These are phyloP conservation scores for Dothiorella sarmentorum DNA, from an alignment of 2,329 filamentous ascomycete genomes.

Conservation along the genomic window DNA sequence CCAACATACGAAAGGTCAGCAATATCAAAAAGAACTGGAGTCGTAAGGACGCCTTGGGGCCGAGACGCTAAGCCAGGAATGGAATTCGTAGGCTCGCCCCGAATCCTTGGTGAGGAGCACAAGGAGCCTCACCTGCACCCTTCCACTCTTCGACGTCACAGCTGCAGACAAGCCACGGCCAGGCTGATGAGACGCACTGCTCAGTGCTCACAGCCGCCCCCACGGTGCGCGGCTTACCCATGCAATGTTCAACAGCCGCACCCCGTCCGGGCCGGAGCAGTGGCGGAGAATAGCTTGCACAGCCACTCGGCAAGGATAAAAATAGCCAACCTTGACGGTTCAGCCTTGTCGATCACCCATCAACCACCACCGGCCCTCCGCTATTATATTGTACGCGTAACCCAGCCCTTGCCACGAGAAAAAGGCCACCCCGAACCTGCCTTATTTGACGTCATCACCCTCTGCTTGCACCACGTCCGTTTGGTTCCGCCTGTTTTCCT, in stretches of 20 bases:
- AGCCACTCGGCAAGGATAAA: constrained; percentile 3
- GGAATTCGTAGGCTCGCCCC: neutral
- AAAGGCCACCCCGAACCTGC: neutral
- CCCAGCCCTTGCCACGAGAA: constrained; percentile 10
- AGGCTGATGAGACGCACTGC: neutral
- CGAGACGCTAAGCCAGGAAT: neutral
- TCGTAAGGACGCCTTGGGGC: neutral
- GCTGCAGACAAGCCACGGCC: neutral
- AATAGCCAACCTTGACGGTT: neutral
- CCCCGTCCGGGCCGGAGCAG: no score
- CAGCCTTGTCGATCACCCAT: neutral
- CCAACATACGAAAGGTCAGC: neutral
- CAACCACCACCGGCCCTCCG: neutral
- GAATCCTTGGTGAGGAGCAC: no score
- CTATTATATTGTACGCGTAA: neutral
- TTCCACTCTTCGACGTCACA: neutral
- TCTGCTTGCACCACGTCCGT: neutral
- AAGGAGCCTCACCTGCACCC: neutral
- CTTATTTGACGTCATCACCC: neutral
- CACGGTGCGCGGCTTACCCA: neutral
- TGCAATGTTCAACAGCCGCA: neutral
- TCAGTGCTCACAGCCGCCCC: neutral
- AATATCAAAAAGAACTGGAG: neutral
- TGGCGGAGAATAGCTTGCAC: no score
- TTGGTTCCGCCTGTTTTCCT: neutral